phyloP scores from a whole-genome alignment of 2,329 filamentous ascomycete species.

The Aspergillus fumigatus region DNA sequence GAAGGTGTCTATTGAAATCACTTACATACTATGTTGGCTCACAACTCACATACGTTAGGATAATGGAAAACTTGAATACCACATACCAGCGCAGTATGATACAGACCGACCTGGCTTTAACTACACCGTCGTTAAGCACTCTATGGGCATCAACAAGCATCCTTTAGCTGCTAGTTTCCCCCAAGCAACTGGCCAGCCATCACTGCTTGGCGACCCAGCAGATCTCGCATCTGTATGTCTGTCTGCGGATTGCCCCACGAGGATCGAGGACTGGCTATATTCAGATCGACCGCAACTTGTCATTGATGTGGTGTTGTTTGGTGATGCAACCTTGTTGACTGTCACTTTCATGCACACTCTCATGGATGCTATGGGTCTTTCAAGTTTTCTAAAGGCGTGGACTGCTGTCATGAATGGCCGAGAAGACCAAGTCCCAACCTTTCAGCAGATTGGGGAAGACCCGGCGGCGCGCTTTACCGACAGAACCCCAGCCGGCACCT shows the following conservation, averaged over 20 bases:
- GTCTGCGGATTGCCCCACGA: too few relatives aligned
- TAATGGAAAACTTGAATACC: constrained; percentile 35
- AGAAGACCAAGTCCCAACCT: constrained; percentile 38
- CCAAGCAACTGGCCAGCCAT: constrained; percentile 23
- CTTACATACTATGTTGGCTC: neutral
- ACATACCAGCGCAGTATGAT: constrained; percentile 36
- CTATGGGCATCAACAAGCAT: constrained; percentile 39
- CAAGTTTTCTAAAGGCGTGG: constrained; percentile 45
- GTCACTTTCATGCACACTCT: constrained; percentile 47
- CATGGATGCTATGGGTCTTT: constrained; percentile 44
- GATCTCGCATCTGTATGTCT: constrained; percentile 14
- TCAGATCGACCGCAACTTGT: constrained; percentile 45
- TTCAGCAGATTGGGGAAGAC: constrained; percentile 35
- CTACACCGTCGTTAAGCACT: constrained; percentile 35
- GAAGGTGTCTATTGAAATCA: constrained; percentile 23
- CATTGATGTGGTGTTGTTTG: constrained; percentile 47
- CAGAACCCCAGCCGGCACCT: neutral
- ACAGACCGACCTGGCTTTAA: constrained; percentile 36
- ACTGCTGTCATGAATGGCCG: constrained; percentile 42
- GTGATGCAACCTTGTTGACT: constrained; percentile 47
- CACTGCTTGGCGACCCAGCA: constrained; percentile 24
- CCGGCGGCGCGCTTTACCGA: constrained; percentile 24
- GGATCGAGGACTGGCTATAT: constrained; percentile 38
- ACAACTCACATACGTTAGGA: constrained; percentile 7
- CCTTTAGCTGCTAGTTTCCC: constrained; percentile 39